Percentiles rank a stretch among this genome's conserved stretches.
phyloP scores from a whole-genome alignment of 2,329 filamentous ascomycete genomes.

The Elsinoe perseae region DNA sequence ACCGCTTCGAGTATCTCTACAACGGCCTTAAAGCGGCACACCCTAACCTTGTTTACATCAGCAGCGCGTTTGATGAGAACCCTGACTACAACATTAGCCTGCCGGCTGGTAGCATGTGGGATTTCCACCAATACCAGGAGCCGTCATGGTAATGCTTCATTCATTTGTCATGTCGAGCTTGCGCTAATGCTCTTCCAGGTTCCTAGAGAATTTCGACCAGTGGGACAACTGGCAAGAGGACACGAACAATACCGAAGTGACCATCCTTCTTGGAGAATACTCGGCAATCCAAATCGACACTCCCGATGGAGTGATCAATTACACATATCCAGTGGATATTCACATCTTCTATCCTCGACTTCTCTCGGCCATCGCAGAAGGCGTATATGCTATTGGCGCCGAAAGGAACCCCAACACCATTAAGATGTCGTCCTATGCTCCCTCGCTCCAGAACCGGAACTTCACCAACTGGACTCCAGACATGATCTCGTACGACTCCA shows the following conservation, averaged over 20 bases:
- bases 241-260: constrained; percentile 22
- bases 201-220: constrained; percentile 35
- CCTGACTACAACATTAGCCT: constrained; percentile 30
- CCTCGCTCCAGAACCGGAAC: constrained; percentile 29
- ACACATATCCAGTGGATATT: constrained; percentile 21
- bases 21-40: constrained; percentile 49
- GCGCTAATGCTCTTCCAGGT: constrained; percentile 17
- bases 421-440: constrained; percentile 26
- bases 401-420: constrained; percentile 28
- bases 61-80: constrained; percentile 24
- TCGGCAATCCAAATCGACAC: constrained; percentile 27
- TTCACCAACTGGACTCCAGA: constrained; percentile 29
- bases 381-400: constrained; percentile 26
- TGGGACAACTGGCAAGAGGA: constrained; percentile 34
- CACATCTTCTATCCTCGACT: constrained; percentile 26
- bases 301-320: constrained; percentile 24
- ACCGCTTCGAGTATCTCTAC: constrained; percentile 52
- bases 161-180: too few relatives aligned
- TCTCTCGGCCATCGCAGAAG: constrained; percentile 26
- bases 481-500: constrained; percentile 29
- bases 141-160: constrained; percentile 24
- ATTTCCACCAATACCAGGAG: constrained; percentile 39
- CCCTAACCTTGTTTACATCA: constrained; percentile 48
- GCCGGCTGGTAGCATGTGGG: constrained; percentile 31
- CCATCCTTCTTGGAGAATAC: constrained; percentile 24